Evolutionary conservation across 805 yeast species (phyloP), one percentile per base, ranked within the genome.

Genomic region (Yamadazyma paraphyllophila): DNA sequence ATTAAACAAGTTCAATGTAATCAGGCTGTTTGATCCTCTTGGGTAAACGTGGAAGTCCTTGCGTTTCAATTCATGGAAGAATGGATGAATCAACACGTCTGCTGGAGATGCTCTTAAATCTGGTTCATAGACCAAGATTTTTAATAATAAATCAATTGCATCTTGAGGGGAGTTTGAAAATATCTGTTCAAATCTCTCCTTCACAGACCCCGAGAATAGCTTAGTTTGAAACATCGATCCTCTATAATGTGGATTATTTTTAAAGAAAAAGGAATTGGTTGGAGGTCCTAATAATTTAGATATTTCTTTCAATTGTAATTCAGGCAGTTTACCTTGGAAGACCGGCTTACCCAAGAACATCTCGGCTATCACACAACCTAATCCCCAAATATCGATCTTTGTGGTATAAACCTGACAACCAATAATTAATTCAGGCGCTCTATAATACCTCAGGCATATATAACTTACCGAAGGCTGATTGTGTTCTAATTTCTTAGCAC

Each of bases 351-450:
- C 97, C 51, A 90, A 77, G 46, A 85, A 76, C 88, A 94, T 83
- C 67, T 94, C 99, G 11, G 97, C 97, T 49, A 94, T 70, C 30
- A 94, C 96, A 71, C 99, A 92, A 1, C 98, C 99, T 48, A 92
- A 73, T 13, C 97, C 96, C 99, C 99, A 94, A 58, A 91, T 85
- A 65, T 94, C 99, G 48, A 94, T 92, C 59, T 90, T 88, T 2
- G 95, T 84, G 3, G 95, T 81, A 64, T 94, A 94, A 32, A 83
- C 77, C 48, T 91, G 81, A 56, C 90, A 85, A 1, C 99, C 99
- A 45, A 94, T 82, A 60, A 94, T 87, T 49, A 94, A 77, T 65
- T 94, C 99, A 0, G 99, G 99, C 1, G 98, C 96, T 56, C 97
- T 79, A 67, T 91, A 91, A 65, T 90, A 94, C 58, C 99, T 81